A percentile compares a stretch with the other conserved stretches of the same genome.
phyloP scores from a whole-genome alignment of 768 basidiomycete species.

The Tricholomella constricta region DNA sequence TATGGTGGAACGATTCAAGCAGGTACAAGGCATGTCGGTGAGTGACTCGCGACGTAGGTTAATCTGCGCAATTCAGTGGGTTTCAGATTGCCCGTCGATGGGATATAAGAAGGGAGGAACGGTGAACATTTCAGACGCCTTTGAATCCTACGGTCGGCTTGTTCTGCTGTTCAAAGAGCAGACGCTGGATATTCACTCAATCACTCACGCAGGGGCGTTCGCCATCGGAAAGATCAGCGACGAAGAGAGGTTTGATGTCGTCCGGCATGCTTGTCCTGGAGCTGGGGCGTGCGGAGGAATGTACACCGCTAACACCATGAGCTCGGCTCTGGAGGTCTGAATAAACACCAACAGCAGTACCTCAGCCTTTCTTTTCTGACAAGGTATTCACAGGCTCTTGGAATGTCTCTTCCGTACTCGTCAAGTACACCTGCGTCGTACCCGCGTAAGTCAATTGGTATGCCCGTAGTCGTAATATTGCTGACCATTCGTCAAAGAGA shows the following conservation, averaged over 20 bases:
- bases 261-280: conserved; percentile 84
- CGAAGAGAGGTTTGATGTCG: conserved; percentile 81
- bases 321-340: conserved; percentile 69
- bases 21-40: conserved; percentile 70
- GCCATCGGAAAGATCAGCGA: conserved; percentile 76
- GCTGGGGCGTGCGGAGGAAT: conserved; percentile 87
- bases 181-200: not conserved
- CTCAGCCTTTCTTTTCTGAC: not conserved
- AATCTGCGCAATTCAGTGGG: conserved; percentile 27
- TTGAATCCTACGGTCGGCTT: conserved; percentile 74
- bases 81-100: conserved; percentile 74
- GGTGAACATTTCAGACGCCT: conserved; percentile 83
- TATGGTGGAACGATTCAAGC: conserved; percentile 86
- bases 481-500: conserved; percentile 46
- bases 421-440: conserved; percentile 75
- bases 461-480: not conserved
- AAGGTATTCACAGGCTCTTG: conserved; percentile 50
- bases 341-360: not conserved
- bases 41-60: conserved; percentile 23
- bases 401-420: conserved; percentile 85
- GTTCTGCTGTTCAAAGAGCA: not conserved
- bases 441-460: conserved; percentile 45
- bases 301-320: conserved; percentile 93
- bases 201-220: conserved; percentile 58
- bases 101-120: conserved; percentile 77